These are phyloP conservation scores for Sclerotinia spermophila DNA, from an alignment of 2,329 filamentous ascomycete genomes.

Conservation along the genomic window DNA sequence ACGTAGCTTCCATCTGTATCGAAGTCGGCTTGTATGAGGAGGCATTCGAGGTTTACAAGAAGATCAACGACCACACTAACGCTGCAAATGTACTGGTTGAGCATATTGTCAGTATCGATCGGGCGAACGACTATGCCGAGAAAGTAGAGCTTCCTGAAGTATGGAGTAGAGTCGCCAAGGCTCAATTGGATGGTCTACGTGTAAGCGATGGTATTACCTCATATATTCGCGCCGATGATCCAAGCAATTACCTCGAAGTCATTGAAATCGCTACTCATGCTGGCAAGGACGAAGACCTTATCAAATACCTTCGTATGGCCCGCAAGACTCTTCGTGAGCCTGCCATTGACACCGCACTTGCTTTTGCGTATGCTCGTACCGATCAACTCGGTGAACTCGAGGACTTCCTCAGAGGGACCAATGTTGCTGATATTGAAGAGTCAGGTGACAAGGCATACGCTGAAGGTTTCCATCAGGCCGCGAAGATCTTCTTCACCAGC, in stretches of 20 bases:
- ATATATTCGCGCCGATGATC: slow-evolving; percentile 92
- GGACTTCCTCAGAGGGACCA: slow-evolving; percentile 89
- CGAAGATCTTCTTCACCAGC: slow-evolving; percentile 97
- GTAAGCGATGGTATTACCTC: slow-evolving; percentile 92
- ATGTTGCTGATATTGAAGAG: slow-evolving; percentile 93
- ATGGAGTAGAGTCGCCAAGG: slow-evolving; percentile 98
- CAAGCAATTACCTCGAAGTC: slow-evolving; percentile 90
- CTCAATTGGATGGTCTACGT: slow-evolving; percentile 91
- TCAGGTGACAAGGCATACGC: slow-evolving; percentile 97
- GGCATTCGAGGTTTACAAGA: slow-evolving; percentile 98
- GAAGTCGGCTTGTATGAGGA: slow-evolving; percentile 94
- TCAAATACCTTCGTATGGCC: slow-evolving; percentile 96
- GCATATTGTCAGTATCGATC: slow-evolving; percentile 95
- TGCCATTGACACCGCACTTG: slow-evolving; percentile 86
- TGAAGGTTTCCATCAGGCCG: slow-evolving; percentile 90
- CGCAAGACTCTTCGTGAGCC: slow-evolving; percentile 95
- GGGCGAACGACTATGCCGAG: slow-evolving; percentile 92
- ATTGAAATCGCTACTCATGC: slow-evolving; percentile 94
- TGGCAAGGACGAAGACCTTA: slow-evolving; percentile 94
- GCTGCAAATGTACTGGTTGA: slow-evolving; percentile 92
- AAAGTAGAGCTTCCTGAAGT: slow-evolving; percentile 91
- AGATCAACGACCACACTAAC: slow-evolving; percentile 82
- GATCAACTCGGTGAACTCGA: slow-evolving; percentile 91
- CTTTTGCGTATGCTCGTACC: slow-evolving; percentile 88
- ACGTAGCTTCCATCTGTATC: slow-evolving; percentile 90